phyloP scores from a whole-genome alignment of 768 basidiomycete genomes.

The Terana coerulea region DNA sequence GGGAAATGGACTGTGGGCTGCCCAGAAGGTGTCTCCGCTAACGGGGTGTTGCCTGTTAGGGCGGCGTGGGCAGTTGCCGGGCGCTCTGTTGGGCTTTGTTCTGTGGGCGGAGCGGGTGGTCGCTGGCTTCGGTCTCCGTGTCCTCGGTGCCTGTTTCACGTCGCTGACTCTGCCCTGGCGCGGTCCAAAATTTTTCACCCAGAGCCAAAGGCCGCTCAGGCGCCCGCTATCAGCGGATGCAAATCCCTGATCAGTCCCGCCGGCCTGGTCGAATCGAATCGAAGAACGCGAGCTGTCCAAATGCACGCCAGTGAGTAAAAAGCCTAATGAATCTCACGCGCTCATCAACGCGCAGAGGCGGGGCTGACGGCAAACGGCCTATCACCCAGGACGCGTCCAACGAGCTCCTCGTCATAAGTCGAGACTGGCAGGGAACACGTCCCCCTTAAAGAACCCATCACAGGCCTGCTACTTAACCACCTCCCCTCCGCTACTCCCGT shows the following conservation, averaged over 20 bases:
- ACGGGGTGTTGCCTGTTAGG: neutral
- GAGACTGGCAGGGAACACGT: neutral
- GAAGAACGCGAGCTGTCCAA: neutral
- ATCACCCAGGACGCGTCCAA: neutral
- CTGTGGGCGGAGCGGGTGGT: neutral
- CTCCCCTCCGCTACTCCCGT: constrained; percentile 28
- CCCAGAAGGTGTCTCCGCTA: constrained; percentile 7
- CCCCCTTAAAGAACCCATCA: constrained; percentile 5
- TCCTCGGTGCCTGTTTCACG: constrained; percentile 7
- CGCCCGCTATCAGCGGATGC: neutral
- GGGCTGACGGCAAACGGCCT: constrained; percentile 5
- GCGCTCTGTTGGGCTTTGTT: neutral
- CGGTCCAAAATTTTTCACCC: neutral
- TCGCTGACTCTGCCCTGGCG: neutral
- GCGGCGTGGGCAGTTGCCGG: neutral
- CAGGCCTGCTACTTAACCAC: constrained; percentile 20
- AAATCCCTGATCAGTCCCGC: constrained; percentile 1
- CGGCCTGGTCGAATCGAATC: neutral
- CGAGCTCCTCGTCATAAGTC: neutral
- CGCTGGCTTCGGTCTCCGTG: neutral
- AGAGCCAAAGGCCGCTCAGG: neutral
- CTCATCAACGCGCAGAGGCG: neutral
- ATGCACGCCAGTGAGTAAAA: neutral
- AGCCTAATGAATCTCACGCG: neutral
- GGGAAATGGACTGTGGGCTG: too few species aligned